Evolutionary conservation across 345 rosid species (phyloP).

Genomic region (Citrus trifoliata): DNA sequence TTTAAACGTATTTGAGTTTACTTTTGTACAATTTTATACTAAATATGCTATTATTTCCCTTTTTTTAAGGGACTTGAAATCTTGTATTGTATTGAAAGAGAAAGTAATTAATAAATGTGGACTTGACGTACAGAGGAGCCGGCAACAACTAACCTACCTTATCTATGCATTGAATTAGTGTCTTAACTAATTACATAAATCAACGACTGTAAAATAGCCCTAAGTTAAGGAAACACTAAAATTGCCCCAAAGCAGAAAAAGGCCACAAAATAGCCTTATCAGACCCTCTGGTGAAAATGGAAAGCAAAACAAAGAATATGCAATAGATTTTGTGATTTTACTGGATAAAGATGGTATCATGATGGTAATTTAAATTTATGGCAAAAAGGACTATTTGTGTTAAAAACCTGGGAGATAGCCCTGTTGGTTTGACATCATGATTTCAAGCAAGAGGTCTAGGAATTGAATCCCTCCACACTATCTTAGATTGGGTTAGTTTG

Average conservation of each 20-base stretch:
- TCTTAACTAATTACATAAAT: background rate
- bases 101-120: background rate
- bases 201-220: background rate
- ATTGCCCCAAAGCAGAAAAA: background rate
- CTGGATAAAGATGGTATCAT: background rate
- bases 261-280: background rate
- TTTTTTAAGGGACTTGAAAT: background rate
- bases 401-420: background rate
- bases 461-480: background rate
- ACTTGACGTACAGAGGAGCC: background rate
- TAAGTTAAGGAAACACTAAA: background rate
- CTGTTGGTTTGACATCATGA: background rate
- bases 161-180: background rate
- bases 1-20: background rate
- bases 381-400: background rate
- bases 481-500: background rate
- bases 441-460: background rate
- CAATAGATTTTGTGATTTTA: background rate
- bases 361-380: background rate
- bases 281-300: background rate
- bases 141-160: background rate
- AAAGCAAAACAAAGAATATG: background rate
- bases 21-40: background rate
- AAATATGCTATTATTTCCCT: background rate
- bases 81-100: background rate